Conservation (phyloP, 1,284 basidiomycete genomes). For the Ceratobasidium papillatum region DNA sequence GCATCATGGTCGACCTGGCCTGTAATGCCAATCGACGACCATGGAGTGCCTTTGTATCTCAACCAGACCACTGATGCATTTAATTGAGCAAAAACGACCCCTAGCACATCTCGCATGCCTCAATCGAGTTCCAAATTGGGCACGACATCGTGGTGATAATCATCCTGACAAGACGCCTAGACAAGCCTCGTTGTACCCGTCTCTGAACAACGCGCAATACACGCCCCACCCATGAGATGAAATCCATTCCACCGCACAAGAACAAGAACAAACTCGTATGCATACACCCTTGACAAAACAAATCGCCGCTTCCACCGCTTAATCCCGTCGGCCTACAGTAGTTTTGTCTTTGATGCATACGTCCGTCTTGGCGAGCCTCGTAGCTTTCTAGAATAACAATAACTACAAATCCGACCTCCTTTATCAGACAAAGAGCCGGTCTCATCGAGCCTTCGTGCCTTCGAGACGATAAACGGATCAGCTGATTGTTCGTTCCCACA, state of each 20-base stretch:
- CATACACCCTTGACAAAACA: background rate
- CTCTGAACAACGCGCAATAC: background rate
- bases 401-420: slow-evolving; percentile 3
- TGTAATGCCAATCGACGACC: background rate
- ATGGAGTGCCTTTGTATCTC: background rate
- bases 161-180: background rate
- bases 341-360: background rate
- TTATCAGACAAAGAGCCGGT: slow-evolving; percentile 6
- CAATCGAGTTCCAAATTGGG: background rate
- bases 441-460: background rate
- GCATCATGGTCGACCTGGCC: background rate
- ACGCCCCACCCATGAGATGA: background rate
- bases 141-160: background rate
- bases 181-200: background rate
- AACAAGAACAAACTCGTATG: no score
- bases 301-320: slow-evolving; percentile 5
- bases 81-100: background rate
- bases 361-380: background rate
- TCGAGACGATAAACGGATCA: background rate
- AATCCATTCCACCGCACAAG: background rate
- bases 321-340: background rate
- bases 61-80: background rate
- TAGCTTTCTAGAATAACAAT: slow-evolving; percentile 1
- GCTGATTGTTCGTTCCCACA: background rate
- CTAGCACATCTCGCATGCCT: background rate